phyloP scores from a whole-genome alignment of 306 rosid species.

The Castanea sativa region DNA sequence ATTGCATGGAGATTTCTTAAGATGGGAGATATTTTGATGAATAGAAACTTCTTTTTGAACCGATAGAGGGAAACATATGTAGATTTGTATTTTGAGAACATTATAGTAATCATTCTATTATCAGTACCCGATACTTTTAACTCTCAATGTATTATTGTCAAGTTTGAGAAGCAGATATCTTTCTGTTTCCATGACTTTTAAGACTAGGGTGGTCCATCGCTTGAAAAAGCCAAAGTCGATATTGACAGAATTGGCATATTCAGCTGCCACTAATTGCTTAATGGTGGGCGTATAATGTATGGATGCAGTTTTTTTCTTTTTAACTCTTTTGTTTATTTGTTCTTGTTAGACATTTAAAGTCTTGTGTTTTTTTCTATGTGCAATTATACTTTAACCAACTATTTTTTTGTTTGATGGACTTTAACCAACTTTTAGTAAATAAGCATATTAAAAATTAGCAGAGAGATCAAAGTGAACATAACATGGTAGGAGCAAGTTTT shows the following conservation, averaged over 20 bases:
- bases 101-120: background rate
- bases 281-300: too few relatives aligned
- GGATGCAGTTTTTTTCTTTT: too few relatives aligned
- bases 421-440: too few relatives aligned
- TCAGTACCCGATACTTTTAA: background rate
- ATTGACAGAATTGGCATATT: background rate
- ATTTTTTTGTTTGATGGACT: too few relatives aligned
- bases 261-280: background rate
- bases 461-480: too few relatives aligned
- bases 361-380: too few relatives aligned
- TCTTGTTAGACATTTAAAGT: too few relatives aligned
- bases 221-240: background rate
- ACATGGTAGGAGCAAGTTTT: too few relatives aligned
- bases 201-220: background rate
- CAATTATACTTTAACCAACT: too few relatives aligned
- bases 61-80: background rate
- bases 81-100: background rate
- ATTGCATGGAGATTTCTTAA: background rate
- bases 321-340: too few relatives aligned
- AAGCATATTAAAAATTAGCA: too few relatives aligned
- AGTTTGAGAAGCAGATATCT: background rate
- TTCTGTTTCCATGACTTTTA: background rate
- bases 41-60: background rate
- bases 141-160: background rate
- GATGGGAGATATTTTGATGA: slow-evolving; percentile 1